Evolutionary conservation across 768 basidiomycete species (phyloP).

Genomic region (Phaeotremella fagi): DNA sequence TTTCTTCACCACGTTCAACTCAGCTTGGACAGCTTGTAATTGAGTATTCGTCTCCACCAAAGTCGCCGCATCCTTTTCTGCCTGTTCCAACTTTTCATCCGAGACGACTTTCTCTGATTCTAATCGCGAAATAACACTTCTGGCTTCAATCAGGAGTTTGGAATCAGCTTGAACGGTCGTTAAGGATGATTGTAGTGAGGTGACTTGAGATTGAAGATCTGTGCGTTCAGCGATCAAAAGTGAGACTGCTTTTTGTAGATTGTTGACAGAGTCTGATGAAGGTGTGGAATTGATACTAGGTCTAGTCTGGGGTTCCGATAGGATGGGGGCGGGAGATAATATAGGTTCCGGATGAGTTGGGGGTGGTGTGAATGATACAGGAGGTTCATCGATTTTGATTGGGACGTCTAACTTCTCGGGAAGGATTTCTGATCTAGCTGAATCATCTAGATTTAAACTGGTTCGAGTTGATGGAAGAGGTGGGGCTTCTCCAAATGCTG

Average conservation of each 20-base stretch:
- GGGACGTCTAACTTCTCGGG: constrained; percentile 7
- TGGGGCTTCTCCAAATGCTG: constrained; percentile 13
- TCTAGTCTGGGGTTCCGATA: not conserved
- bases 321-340: not conserved
- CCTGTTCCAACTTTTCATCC: constrained; percentile 5
- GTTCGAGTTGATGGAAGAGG: constrained; percentile 27
- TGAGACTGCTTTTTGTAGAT: constrained; percentile 34
- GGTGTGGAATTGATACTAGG: not conserved
- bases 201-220: constrained; percentile 30
- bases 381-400: constrained; percentile 11
- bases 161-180: constrained; percentile 20
- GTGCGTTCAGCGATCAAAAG: constrained; percentile 33
- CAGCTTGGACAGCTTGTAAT: not conserved
- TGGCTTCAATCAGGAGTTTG: constrained; percentile 28
- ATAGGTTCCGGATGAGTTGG: not conserved
- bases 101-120: constrained; percentile 30
- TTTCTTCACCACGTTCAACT: constrained; percentile 2
- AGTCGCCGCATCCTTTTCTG: constrained; percentile 3
- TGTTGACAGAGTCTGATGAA: constrained; percentile 13
- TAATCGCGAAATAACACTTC: constrained; percentile 23
- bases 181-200: constrained; percentile 14
- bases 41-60: constrained; percentile 5
- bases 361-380: not conserved
- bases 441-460: constrained; percentile 33
- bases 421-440: constrained; percentile 15